These are phyloP conservation scores for Fusarium albidum DNA, from an alignment of 2,329 filamentous ascomycete species.

Conservation along the genomic window DNA sequence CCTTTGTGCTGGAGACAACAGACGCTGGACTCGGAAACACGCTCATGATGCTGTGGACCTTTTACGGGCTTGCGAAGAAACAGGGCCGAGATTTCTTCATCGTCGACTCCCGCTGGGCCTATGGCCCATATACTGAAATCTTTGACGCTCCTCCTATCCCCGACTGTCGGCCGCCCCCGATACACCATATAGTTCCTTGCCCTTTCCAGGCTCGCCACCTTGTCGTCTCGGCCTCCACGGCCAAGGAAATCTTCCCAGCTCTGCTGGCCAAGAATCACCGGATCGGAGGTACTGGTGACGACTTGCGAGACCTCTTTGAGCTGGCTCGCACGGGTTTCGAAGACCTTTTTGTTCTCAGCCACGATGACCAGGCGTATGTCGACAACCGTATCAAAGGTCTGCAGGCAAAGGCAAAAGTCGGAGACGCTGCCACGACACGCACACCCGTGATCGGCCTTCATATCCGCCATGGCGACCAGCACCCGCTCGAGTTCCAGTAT, in stretches of 20 bases:
- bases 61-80: slow-evolving; percentile 79
- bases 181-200: slow-evolving; percentile 80
- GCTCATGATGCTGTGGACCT: slow-evolving; percentile 82
- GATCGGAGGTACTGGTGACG: slow-evolving; percentile 33
- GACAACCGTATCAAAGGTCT: slow-evolving; percentile 65
- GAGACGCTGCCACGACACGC: slow-evolving; percentile 48
- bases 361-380: slow-evolving; percentile 73
- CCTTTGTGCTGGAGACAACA: slow-evolving; percentile 75
- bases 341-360: slow-evolving; percentile 74
- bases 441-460: slow-evolving; percentile 71
- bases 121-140: slow-evolving; percentile 77
- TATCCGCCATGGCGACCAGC: slow-evolving; percentile 80
- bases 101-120: slow-evolving; percentile 84
- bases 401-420: slow-evolving; percentile 53
- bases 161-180: slow-evolving; percentile 74
- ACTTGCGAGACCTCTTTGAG: slow-evolving; percentile 66
- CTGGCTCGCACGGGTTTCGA: slow-evolving; percentile 76
- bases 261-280: slow-evolving; percentile 46
- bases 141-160: slow-evolving; percentile 74
- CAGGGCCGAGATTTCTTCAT: slow-evolving; percentile 83
- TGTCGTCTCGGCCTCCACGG: slow-evolving; percentile 75
- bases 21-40: slow-evolving; percentile 81
- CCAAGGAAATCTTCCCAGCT: slow-evolving; percentile 70
- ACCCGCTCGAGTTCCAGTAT: slow-evolving; percentile 81
- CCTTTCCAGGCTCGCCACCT: slow-evolving; percentile 79